Conservation (phyloP, 305 asterid species). For the Solanum hybrid region DNA sequence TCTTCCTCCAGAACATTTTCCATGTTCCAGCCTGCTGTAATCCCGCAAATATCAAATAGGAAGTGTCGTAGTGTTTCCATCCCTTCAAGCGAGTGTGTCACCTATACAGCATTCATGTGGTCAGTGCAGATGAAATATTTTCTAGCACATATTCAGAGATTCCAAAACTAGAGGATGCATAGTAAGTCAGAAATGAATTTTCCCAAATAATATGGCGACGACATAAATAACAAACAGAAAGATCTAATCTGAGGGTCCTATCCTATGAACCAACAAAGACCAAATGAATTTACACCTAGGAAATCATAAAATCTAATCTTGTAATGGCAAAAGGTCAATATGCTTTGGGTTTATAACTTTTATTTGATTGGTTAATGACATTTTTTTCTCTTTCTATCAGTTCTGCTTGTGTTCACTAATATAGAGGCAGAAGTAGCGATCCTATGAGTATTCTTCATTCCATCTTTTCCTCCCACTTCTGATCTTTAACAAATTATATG, state of each 20-base stretch:
- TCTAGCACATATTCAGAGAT: not conserved
- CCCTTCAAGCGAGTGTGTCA: constrained; percentile 87
- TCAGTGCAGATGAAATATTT: not conserved
- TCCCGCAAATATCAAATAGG: constrained; percentile 69
- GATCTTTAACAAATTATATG: not conserved
- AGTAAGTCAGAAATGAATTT: not conserved
- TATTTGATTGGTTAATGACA: not conserved
- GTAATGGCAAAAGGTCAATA: not conserved
- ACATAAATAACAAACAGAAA: not conserved
- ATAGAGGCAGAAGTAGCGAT: not conserved
- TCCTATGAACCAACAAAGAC: not conserved
- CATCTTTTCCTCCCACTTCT: not conserved
- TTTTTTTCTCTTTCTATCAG: not conserved
- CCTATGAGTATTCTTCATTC: not conserved
- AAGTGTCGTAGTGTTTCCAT: constrained; percentile 71
- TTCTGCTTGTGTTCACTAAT: not conserved
- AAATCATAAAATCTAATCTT: not conserved
- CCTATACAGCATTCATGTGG: constrained; percentile 37
- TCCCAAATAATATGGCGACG: not conserved
- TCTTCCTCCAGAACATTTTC: constrained; percentile 79
- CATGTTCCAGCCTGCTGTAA: constrained; percentile 76
- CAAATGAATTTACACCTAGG: not conserved
- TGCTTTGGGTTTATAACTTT: not conserved
- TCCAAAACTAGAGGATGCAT: not conserved
- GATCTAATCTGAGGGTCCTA: not conserved